Evolutionary conservation across 1,284 basidiomycete genomes (phyloP).

Genomic region (Rhizopogon hawkerae): DNA sequence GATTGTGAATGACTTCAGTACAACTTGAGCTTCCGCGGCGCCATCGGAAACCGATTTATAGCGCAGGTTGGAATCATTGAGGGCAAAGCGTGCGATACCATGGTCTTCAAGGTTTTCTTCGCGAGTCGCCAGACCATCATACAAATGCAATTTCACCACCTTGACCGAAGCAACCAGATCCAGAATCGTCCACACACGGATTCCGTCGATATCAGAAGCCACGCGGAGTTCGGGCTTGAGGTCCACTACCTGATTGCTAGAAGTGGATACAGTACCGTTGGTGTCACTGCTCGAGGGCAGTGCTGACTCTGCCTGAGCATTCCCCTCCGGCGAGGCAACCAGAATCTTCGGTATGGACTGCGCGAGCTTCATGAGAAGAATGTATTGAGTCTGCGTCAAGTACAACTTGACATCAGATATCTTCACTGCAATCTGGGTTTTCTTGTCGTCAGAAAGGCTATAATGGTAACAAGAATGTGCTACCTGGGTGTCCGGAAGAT

Average conservation of each 20-base stretch:
- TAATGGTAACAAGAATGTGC: not conserved
- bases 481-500: slow-evolving; percentile 68
- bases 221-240: slow-evolving; percentile 51
- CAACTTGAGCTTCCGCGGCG: slow-evolving; percentile 79
- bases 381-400: slow-evolving; percentile 88
- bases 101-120: slow-evolving; percentile 63
- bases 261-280: slow-evolving; percentile 6
- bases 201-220: slow-evolving; percentile 19
- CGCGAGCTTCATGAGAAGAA: slow-evolving; percentile 63
- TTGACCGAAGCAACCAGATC: slow-evolving; percentile 75
- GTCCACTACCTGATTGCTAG: slow-evolving; percentile 25
- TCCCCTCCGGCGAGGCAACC: slow-evolving; percentile 32
- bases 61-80: slow-evolving; percentile 74
- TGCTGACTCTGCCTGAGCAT: slow-evolving; percentile 21
- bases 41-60: slow-evolving; percentile 82
- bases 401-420: slow-evolving; percentile 89
- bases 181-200: slow-evolving; percentile 51
- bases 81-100: slow-evolving; percentile 80
- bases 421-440: slow-evolving; percentile 53
- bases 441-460: slow-evolving; percentile 5
- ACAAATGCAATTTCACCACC: slow-evolving; percentile 86
- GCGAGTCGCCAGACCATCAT: slow-evolving; percentile 58
- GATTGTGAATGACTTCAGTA: slow-evolving; percentile 87
- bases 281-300: slow-evolving; percentile 10
- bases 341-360: slow-evolving; percentile 73